A percentile compares a stretch with the other conserved stretches of the same genome.
phyloP scores from a whole-genome alignment of 1,284 basidiomycete species.

The Abortiporus biennis region DNA sequence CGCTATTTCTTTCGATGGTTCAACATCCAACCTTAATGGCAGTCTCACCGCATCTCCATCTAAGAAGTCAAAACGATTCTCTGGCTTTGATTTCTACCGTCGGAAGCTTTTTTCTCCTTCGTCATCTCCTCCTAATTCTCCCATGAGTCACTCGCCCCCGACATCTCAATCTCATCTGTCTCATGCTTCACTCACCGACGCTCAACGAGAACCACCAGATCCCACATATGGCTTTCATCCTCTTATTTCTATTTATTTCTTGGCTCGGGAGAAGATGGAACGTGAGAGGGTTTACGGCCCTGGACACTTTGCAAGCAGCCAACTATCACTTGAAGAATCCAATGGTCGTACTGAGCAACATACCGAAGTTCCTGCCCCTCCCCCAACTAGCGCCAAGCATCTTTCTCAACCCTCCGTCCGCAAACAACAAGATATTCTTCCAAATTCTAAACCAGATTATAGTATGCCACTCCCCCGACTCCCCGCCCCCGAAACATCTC shows the following conservation, averaged over 20 bases:
- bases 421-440: slow-evolving; percentile 18
- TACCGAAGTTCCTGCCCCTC: slow-evolving; percentile 17
- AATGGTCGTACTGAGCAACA: slow-evolving; percentile 17
- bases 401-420: slow-evolving; percentile 21
- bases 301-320: slow-evolving; percentile 91
- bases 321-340: slow-evolving; percentile 46
- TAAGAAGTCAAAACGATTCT: slow-evolving; percentile 68
- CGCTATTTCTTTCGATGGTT: slow-evolving; percentile 57
- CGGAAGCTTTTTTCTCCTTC: slow-evolving; percentile 80
- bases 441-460: slow-evolving; percentile 57
- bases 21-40: slow-evolving; percentile 20
- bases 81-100: slow-evolving; percentile 93
- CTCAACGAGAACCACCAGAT: slow-evolving; percentile 54
- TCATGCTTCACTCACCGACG: slow-evolving; percentile 38
- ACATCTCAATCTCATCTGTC: slow-evolving; percentile 48
- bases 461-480: slow-evolving; percentile 77
- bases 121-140: slow-evolving; percentile 52
- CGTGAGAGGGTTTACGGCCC: slow-evolving; percentile 90
- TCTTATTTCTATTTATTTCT: slow-evolving; percentile 93
- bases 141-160: slow-evolving; percentile 43
- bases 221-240: slow-evolving; percentile 94
- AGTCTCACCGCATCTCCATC: slow-evolving; percentile 36
- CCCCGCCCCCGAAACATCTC: slow-evolving; percentile 74
- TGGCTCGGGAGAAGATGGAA: slow-evolving; percentile 93
- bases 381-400: slow-evolving; percentile 22